Conservation (phyloP, 2,329 filamentous ascomycete species). For the Arthrobotrys iridis region DNA sequence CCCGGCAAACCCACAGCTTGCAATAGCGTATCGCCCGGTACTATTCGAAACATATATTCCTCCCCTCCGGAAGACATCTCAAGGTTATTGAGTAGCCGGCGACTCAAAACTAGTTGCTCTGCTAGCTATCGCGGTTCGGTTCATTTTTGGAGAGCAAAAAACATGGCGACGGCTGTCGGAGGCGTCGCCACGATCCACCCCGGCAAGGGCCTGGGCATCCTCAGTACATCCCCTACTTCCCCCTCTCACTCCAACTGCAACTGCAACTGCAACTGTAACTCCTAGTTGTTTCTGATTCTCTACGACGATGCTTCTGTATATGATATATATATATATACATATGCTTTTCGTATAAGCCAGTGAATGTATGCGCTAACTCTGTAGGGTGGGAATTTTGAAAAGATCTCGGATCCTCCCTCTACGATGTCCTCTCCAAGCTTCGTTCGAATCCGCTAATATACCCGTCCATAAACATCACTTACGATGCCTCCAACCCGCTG, state of each 20-base stretch:
- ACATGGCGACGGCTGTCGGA: slow-evolving; percentile 56
- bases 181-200: slow-evolving; percentile 71
- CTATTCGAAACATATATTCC: too few species aligned
- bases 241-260: too few species aligned
- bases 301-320: too few species aligned
- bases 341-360: slow-evolving; percentile 17
- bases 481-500: slow-evolving; percentile 63
- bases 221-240: slow-evolving; percentile 62
- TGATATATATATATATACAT: slow-evolving; percentile 13
- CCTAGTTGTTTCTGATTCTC: too few species aligned
- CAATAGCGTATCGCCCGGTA: neutral
- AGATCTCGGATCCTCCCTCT: slow-evolving; percentile 90
- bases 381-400: slow-evolving; percentile 34
- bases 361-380: slow-evolving; percentile 16
- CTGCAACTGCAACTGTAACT: too few species aligned
- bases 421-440: slow-evolving; percentile 85
- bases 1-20: neutral
- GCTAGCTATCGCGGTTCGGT: neutral
- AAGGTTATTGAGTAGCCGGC: too few species aligned
- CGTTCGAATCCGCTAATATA: slow-evolving; percentile 89
- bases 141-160: slow-evolving; percentile 11
- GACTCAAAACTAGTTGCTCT: too few species aligned
- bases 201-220: slow-evolving; percentile 73
- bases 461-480: slow-evolving; percentile 77
- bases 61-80: too few species aligned